phyloP scores from a whole-genome alignment of 805 yeast genomes.

The Wickerhamomyces ciferrii region DNA sequence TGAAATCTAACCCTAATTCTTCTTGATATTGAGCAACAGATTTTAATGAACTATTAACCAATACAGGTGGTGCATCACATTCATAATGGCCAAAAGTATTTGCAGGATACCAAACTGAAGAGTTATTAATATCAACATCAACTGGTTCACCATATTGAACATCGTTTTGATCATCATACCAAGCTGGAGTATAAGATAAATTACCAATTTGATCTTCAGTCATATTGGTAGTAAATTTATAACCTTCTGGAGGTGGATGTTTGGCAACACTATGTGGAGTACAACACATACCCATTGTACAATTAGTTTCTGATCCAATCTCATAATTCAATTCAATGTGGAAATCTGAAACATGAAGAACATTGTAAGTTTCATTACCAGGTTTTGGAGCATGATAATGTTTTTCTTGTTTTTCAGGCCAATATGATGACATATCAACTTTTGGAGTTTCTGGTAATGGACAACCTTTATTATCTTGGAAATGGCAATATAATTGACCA shows the following conservation, averaged over 20 bases:
- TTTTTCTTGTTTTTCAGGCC: constrained; percentile 38
- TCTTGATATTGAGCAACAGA: constrained; percentile 29
- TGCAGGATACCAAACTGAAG: constrained; percentile 41
- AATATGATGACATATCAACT: constrained; percentile 36
- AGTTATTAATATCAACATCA: constrained; percentile 16
- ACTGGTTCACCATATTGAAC: constrained; percentile 14
- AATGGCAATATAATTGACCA: constrained; percentile 60
- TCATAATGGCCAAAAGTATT: constrained; percentile 53
- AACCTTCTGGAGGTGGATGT: constrained; percentile 3
- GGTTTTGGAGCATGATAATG: constrained; percentile 40
- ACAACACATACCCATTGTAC: constrained; percentile 56
- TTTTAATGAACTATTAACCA: constrained; percentile 49
- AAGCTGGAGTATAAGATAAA: constrained; percentile 20
- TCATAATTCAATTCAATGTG: constrained; percentile 53
- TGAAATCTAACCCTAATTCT: constrained; percentile 31
- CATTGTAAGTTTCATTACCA: constrained; percentile 46
- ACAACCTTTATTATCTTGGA: constrained; percentile 39
- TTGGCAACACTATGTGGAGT: constrained; percentile 28
- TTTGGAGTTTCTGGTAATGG: constrained; percentile 47
- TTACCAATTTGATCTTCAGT: not conserved
- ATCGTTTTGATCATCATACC: constrained; percentile 18
- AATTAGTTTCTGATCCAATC: constrained; percentile 54
- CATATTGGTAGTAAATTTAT: constrained; percentile 8
- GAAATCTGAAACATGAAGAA: constrained; percentile 62
- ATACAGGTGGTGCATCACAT: constrained; percentile 59